These are phyloP conservation scores for Setaria viridis DNA, from an alignment of 202 grass and related monocot genomes.

Conservation along the genomic window DNA sequence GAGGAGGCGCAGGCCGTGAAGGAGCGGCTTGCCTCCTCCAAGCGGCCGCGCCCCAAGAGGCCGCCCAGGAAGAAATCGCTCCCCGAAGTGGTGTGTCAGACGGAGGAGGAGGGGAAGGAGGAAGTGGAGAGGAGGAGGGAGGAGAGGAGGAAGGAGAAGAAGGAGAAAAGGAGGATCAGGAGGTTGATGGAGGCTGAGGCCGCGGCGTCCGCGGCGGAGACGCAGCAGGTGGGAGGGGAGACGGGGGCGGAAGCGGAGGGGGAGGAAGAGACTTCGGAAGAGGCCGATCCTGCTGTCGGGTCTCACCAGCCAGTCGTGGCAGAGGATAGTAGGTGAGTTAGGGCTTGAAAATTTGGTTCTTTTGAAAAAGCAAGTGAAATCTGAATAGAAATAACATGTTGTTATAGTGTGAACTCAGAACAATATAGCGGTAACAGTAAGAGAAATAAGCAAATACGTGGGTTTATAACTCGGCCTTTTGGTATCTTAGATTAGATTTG, in stretches of 20 bases:
- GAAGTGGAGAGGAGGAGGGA: conserved; percentile 45
- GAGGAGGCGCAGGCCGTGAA: conserved; percentile 46
- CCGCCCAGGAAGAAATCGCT: conserved; percentile 43
- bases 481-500: background rate
- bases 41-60: conserved; percentile 52
- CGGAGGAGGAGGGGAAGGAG: conserved; percentile 23
- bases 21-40: conserved; percentile 61
- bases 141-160: conserved; percentile 61
- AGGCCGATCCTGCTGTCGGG: background rate
- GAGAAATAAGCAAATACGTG: background rate
- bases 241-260: background rate
- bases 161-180: conserved; percentile 71
- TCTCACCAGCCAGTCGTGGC: background rate
- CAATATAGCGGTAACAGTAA: background rate
- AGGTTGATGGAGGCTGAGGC: conserved; percentile 47
- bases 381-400: background rate
- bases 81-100: conserved; percentile 27
- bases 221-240: background rate
- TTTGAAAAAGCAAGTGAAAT: conserved; percentile 1
- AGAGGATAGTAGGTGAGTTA: conserved; percentile 56
- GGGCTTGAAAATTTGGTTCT: background rate
- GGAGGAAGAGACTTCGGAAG: background rate
- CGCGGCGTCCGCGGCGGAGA: conserved; percentile 19
- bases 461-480: background rate
- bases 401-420: background rate